Base-by-base conservation (phyloP, 1,284 basidiomycete genomes). In the Heliocybe sulcata region DNA sequence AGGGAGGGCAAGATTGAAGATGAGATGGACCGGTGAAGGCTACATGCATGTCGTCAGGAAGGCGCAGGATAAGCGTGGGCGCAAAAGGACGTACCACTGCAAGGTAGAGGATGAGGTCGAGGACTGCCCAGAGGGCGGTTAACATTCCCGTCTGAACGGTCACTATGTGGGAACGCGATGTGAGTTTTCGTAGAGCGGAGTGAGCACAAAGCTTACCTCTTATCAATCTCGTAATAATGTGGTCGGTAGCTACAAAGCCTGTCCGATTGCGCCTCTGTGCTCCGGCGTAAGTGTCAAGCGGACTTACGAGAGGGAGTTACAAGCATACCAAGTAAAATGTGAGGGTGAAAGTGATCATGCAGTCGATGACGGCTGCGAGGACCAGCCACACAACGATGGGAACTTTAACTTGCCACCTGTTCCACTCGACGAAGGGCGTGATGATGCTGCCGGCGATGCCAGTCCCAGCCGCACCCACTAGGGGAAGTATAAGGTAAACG, bases 91-190 rank as follows among this genome's bases (percentile, higher is more conserved):
- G 47, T 49, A 49, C 47, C 12, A 29, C 4, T 6, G 47, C 16
- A 11, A 49, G 47, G 23, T 49, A 49, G 47, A 49, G 47, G 47
- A 49, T 25, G 47, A 49, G 47, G n/a, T 49, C 27, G 6, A 49
- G 16, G 22, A 49, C 23, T 3, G 47, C 47, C 27, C 23, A 25
- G 22, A 49, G 12, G 6, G 47, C 47, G 6, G 47, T 49, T 16
- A 49, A 26, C 47, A 49, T 49, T 16, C 47, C 47, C 4, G 47
- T 49, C 23, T 49, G 47, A 6, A 49, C 47, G 8, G 47, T 49
- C 6, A 29, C 47, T 49, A 22, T n/a, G 16, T 14, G 23, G 47
- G 20, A 20, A 26, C 12, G 10, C 9, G 47, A 49, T 25, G 23
- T 26, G 16, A 49, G 27, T 16, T 16, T 4, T 49, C 23, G 22